These are phyloP conservation scores for Lentinula aciculospora DNA, from an alignment of 768 basidiomycete species.

Conservation along the genomic window DNA sequence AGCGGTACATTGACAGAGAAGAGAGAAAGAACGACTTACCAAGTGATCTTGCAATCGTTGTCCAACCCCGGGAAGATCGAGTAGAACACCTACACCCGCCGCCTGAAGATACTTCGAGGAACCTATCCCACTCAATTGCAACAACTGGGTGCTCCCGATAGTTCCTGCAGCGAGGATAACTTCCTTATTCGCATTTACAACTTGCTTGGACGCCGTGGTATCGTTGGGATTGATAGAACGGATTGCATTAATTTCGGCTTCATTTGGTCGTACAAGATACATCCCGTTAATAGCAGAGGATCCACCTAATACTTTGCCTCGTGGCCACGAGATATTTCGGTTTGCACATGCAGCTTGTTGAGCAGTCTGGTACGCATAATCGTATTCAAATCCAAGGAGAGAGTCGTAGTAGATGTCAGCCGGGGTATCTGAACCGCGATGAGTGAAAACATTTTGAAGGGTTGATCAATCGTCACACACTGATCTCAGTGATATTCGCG, in stretches of 20 bases:
- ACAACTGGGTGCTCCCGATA: constrained; percentile 36
- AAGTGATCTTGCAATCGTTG: constrained; percentile 45
- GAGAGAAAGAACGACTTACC: constrained; percentile 15
- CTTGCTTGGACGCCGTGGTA: constrained; percentile 22
- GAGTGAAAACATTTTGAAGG: background rate
- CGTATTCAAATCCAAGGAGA: constrained; percentile 41
- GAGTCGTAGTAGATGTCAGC: constrained; percentile 47
- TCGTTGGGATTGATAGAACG: constrained; percentile 23
- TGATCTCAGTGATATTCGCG: constrained; percentile 1
- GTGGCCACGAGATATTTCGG: constrained; percentile 47
- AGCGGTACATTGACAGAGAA: background rate
- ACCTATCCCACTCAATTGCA: constrained; percentile 39
- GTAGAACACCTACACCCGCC: constrained; percentile 28
- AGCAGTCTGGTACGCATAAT: constrained; percentile 50
- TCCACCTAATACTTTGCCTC: constrained; percentile 67
- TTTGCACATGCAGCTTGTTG: constrained; percentile 39
- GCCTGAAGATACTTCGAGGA: constrained; percentile 31
- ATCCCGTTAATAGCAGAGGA: constrained; percentile 67
- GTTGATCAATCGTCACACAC: background rate
- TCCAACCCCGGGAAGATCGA: constrained; percentile 39
- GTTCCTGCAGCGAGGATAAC: constrained; percentile 41
- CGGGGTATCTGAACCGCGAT: constrained; percentile 35
- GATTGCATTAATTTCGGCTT: constrained; percentile 40
- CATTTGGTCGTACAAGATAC: constrained; percentile 53
- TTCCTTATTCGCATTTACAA: constrained; percentile 46